These are phyloP conservation scores for Ophiostoma sp. DNA, from an alignment of 2,329 filamentous ascomycete genomes.

Conservation along the genomic window DNA sequence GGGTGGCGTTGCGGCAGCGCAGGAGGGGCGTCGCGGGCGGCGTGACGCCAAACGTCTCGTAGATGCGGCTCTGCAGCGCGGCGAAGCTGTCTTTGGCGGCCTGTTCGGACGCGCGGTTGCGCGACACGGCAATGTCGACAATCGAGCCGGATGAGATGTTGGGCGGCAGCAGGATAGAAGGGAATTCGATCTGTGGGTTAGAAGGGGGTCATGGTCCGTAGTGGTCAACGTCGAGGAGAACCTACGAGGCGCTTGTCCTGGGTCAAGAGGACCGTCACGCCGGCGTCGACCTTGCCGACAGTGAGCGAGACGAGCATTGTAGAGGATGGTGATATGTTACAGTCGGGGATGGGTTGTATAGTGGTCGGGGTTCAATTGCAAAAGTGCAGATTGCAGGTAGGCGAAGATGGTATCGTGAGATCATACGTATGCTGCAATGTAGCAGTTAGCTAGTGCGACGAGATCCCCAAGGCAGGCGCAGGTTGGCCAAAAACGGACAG, in stretches of 20 bases:
- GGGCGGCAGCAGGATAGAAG: slow-evolving; percentile 89
- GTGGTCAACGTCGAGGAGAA: slow-evolving; percentile 21
- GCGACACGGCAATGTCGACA: slow-evolving; percentile 91
- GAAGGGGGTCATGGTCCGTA: slow-evolving; percentile 20
- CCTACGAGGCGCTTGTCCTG: slow-evolving; percentile 92
- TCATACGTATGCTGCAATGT: slow-evolving; percentile 16
- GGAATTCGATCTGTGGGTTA: slow-evolving; percentile 83
- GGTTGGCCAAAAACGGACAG: slow-evolving; percentile 15
- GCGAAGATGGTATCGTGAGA: neutral
- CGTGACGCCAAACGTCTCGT: slow-evolving; percentile 74
- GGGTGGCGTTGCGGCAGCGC: slow-evolving; percentile 92
- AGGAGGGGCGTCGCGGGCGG: slow-evolving; percentile 73
- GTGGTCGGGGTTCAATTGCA: neutral
- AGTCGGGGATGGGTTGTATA: neutral
- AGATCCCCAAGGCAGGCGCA: slow-evolving; percentile 13
- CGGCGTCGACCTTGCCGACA: slow-evolving; percentile 98
- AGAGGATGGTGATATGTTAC: neutral
- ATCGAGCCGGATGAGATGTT: slow-evolving; percentile 96
- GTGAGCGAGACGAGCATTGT: slow-evolving; percentile 93
- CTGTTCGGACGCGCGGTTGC: slow-evolving; percentile 75
- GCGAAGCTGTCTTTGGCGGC: slow-evolving; percentile 71
- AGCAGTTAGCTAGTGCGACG: neutral
- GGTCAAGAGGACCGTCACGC: slow-evolving; percentile 92
- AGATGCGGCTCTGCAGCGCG: slow-evolving; percentile 82
- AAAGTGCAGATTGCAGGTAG: slow-evolving; percentile 8